Evolutionary conservation across 495 filamentous ascomycete species (phyloP), one percentile per base, ranked within the genome.

Genomic region (Xylaria grammica): DNA sequence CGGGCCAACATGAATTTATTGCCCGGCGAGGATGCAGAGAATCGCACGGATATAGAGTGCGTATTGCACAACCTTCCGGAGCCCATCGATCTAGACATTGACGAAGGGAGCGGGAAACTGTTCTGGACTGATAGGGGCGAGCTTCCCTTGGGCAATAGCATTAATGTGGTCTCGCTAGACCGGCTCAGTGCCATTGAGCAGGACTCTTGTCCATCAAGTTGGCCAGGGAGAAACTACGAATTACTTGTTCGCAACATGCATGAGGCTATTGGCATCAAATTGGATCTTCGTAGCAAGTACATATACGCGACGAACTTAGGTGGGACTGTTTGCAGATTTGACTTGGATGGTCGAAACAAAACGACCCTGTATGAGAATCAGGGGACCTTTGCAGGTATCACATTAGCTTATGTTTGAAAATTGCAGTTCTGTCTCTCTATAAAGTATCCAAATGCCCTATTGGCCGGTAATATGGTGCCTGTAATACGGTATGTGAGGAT

Each of bases 111-210:
- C 3, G 60, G 75, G 20, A 72, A 60, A 17, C 67, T 86, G 22
- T 86, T 85, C 63, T 86, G 82, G 85, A 85, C 84, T 0, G 84
- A 85, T 65, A 78, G 84, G 0, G 85, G 85, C 2, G 83, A 86
- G 68, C 72, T 78, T 10, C 82, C 81, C 0, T 52, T 69, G 6
- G 82, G 84, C 0, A 83, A 82, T 61, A 81, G 75, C 30, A 57
- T 86, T 63, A 82, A 82, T 68, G 60, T 68, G 7, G 58, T 65
- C 4, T 42, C 60, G 1, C 52, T 77, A 3, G 61, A 68, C 15
- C 44, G 19, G 2, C 10, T 51, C 10, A n/a, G 20, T 10, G 1
- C 46, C 4, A 27, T 62, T 5, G 19, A 62, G 48, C 26, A 53
- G 9, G 48, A 42, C 2, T 6, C 5, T 36, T 36, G 11, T 17